phyloP scores from a whole-genome alignment of 2,329 filamentous ascomycete genomes.

The Incumbomyces delicatus region DNA sequence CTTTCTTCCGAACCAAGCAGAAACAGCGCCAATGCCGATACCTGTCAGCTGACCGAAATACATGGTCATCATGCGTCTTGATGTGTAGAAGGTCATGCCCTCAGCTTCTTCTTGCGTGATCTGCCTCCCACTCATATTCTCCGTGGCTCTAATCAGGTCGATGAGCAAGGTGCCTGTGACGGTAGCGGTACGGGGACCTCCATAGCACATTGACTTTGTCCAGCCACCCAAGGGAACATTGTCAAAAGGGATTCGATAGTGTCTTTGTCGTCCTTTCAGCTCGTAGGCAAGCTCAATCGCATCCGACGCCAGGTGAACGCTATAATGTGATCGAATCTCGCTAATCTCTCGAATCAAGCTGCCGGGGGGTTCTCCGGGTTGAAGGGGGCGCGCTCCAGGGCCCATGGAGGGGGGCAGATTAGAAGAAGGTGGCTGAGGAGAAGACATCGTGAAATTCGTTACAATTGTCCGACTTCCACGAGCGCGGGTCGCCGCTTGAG shows the following conservation, averaged over 20 bases:
- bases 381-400: conserved; percentile 17
- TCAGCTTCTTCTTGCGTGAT: conserved; percentile 19
- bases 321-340: conserved; percentile 14
- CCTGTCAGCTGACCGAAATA: conserved; percentile 7
- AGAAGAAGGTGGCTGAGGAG: conserved; percentile 11
- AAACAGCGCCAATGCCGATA: conserved; percentile 6
- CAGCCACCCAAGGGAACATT: conserved; percentile 15
- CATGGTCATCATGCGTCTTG: conserved; percentile 11
- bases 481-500: too few relatives aligned
- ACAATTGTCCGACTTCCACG: too few relatives aligned
- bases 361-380: conserved; percentile 9
- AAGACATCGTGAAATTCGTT: conserved; percentile 10
- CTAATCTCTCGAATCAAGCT: conserved; percentile 10
- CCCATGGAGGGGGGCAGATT: conserved; percentile 17
- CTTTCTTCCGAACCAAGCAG: conserved; percentile 11
- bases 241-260: conserved; percentile 16
- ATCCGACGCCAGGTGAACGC: conserved; percentile 10
- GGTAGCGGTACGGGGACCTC: conserved; percentile 10
- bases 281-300: conserved; percentile 15
- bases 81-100: conserved; percentile 14
- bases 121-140: conserved; percentile 12
- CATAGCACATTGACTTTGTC: conserved; percentile 13
- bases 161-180: conserved; percentile 13
- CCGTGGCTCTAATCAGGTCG: conserved; percentile 14
- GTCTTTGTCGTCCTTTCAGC: conserved; percentile 11